Conservation (phyloP, 805 yeast species). For the Sugiyamaella smithiae region DNA sequence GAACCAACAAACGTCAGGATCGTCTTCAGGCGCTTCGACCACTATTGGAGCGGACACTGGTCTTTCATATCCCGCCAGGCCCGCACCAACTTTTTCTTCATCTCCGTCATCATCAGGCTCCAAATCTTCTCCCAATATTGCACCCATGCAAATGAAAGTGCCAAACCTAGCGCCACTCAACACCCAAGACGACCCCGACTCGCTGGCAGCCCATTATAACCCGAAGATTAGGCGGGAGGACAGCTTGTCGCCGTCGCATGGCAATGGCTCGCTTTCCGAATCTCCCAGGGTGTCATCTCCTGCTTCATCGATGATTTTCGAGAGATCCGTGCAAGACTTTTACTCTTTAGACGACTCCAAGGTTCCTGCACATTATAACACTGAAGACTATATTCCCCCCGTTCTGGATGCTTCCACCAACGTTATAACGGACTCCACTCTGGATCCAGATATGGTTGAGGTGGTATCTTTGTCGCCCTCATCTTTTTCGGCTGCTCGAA, state of each 20-base stretch:
- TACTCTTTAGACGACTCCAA: constrained; percentile 22
- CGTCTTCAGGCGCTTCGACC: constrained; percentile 12
- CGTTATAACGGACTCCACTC: constrained; percentile 51
- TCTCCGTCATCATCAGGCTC: not conserved
- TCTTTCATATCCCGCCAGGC: not conserved
- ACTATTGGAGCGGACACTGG: constrained; percentile 1
- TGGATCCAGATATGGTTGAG: constrained; percentile 67
- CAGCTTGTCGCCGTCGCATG: constrained; percentile 16
- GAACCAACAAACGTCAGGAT: not conserved
- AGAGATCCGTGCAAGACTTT: constrained; percentile 64
- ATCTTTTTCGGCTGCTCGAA: constrained; percentile 30
- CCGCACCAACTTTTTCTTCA: not conserved
- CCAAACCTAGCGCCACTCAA: not conserved
- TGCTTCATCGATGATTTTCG: constrained; percentile 55
- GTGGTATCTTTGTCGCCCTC: constrained; percentile 64
- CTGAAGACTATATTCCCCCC: constrained; percentile 74
- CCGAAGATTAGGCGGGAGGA: constrained; percentile 7
- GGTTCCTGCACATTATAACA: constrained; percentile 40
- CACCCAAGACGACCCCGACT: not conserved
- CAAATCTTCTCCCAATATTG: not conserved
- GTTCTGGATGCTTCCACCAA: constrained; percentile 76
- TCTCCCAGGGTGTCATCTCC: constrained; percentile 26
- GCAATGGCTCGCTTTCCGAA: constrained; percentile 7
- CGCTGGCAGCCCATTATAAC: not conserved
- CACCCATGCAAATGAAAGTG: not conserved